Conservation (phyloP, 805 yeast genomes). For the Candida ortonii region DNA sequence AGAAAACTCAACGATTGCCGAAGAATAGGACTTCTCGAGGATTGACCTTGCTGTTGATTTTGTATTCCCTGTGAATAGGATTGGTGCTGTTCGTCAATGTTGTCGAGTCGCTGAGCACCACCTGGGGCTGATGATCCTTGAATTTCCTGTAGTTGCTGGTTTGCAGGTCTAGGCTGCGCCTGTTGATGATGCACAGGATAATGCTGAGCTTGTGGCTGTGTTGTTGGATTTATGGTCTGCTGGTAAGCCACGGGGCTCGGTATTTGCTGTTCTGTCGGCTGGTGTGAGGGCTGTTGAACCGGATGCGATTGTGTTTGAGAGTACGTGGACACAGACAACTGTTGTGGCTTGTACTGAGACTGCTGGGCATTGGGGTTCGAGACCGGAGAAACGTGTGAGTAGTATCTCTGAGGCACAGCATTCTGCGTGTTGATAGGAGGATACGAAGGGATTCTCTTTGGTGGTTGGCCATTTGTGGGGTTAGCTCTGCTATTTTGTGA, state of each 20-base stretch:
- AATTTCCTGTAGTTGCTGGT: constrained; percentile 8
- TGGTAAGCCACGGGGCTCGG: too few species aligned
- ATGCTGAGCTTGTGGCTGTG: constrained; percentile 3
- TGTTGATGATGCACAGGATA: constrained; percentile 8
- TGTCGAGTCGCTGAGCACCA: constrained; percentile 8
- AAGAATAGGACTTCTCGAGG: constrained; percentile 33
- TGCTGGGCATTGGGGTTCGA: constrained; percentile 2
- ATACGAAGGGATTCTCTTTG: constrained; percentile 10
- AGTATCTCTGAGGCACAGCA: constrained; percentile 25
- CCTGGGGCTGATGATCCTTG: constrained; percentile 3
- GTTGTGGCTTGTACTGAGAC: background rate
- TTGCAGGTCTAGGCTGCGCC: too few species aligned
- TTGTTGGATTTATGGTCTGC: too few species aligned
- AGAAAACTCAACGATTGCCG: constrained; percentile 38
- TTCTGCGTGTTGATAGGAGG: constrained; percentile 22
- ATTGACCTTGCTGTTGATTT: constrained; percentile 9
- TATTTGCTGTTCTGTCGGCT: constrained; percentile 2
- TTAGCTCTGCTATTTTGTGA: background rate
- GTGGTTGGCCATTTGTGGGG: background rate
- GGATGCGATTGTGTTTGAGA: background rate
- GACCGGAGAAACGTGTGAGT: constrained; percentile 8
- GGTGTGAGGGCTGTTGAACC: constrained; percentile 2
- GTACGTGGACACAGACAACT: background rate
- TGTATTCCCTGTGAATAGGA: constrained; percentile 9
- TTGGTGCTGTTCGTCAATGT: constrained; percentile 6